Base-by-base conservation (phyloP, 2,329 filamentous ascomycete genomes). In the Fusarium pseudoanthophilum region DNA sequence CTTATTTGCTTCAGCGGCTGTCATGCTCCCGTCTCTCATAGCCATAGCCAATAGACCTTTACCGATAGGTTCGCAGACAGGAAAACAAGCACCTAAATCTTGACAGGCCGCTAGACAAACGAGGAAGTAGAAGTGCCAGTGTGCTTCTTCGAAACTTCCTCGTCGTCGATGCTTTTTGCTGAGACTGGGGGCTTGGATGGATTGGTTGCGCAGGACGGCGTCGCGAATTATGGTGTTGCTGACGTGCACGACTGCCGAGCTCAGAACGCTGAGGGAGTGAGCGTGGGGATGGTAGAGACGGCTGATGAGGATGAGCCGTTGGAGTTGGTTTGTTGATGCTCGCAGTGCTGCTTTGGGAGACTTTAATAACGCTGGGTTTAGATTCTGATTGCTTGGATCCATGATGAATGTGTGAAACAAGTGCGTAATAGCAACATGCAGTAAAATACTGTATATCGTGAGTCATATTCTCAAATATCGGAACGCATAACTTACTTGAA, bases 151-250 rank as follows among this genome's bases (percentile, higher is more conserved):
- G 0, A 16, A 21, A 2, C 20, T 28, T 4, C 26, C 36, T 0
- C 32, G 40, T 1, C 21, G 26, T 4, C 21, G 26, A 8, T 67
- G 40, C 11, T 28, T n/a, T 18, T 32, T 55, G 5, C 8, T 30
- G 1, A 30, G 37, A 4, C 13, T 43, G 10, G n/a, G 16, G 2
- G 67, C 40, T 20, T 58, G 45, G 8, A 49, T 32, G 1, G 30
- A 43, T 21, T 43, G 40, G 16, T 70, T 69, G 42, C 61, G 66
- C 1, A 60, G n/a, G 2, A 59, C 66, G 4, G 59, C 42, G 7
- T 69, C 66, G 7, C 67, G 67, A 6, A 69, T 69, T 32, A 69
- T 69, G 1, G 67, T 69, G 37, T 69, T 69, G 59, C 67, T 69
- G 26, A 69, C 67, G 10, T 69, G 67, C 1, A 69, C 67, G 11